Conservation (phyloP, 2,329 filamentous ascomycete genomes). For the Aspergillus sojae region DNA sequence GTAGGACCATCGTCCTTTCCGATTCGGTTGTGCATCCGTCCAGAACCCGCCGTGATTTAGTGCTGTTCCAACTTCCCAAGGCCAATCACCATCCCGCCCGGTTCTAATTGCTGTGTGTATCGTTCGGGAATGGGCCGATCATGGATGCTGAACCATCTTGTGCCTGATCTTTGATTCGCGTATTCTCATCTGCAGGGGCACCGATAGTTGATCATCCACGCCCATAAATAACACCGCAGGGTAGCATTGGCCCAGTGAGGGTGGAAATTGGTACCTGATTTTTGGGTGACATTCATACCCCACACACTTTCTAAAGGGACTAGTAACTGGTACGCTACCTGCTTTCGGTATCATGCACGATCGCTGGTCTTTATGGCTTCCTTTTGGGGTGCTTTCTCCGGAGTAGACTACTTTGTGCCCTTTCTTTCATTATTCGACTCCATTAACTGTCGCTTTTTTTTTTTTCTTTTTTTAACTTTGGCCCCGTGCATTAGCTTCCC, state of each 20-base stretch:
- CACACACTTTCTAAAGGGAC: neutral
- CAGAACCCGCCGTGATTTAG: neutral
- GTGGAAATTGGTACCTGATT: neutral
- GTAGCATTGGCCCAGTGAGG: too few species aligned
- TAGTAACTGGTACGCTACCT: neutral
- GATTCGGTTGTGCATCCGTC: neutral
- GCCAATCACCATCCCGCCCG: too few species aligned
- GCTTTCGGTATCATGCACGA: neutral
- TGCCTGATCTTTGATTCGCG: too few species aligned
- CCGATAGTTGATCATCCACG: too few species aligned
- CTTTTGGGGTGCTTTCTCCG: too few species aligned
- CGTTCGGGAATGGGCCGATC: neutral
- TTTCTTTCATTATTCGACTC: neutral
- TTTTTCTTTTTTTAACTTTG: constrained; percentile 2
- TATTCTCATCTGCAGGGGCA: too few species aligned
- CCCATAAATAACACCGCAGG: too few species aligned
- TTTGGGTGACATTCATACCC: too few species aligned
- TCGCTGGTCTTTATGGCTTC: neutral
- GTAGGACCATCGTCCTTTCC: neutral
- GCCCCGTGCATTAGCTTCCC: neutral
- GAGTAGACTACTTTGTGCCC: too few species aligned
- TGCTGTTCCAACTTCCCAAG: too few species aligned
- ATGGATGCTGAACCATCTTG: neutral
- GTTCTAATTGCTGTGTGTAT: too few species aligned
- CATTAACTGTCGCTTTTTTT: neutral